Conservation (phyloP, 306 rosid species). For the Dryas alaskensis region DNA sequence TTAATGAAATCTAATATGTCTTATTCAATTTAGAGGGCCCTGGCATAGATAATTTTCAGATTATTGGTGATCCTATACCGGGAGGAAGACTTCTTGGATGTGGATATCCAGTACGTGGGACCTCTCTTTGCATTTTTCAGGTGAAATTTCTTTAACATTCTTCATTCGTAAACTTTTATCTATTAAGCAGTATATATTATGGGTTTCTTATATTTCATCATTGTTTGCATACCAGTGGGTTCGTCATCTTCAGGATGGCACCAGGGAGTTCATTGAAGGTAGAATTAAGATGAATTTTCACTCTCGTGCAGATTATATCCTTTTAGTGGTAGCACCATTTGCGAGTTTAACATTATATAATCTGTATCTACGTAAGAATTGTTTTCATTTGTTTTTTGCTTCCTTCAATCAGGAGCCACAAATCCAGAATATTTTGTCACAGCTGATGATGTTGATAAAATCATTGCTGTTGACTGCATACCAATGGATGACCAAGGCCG, state of each 20-base stretch:
- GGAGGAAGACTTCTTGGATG: conserved; percentile 94
- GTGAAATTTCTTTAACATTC: conserved; percentile 40
- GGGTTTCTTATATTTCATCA: conserved; percentile 19
- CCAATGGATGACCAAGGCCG: conserved; percentile 93
- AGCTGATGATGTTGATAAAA: conserved; percentile 91
- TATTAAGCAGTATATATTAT: conserved; percentile 7
- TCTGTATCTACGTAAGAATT: neutral
- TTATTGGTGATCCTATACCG: conserved; percentile 80
- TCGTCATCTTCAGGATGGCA: conserved; percentile 95
- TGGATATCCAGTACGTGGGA: conserved; percentile 83
- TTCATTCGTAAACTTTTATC: conserved; percentile 17
- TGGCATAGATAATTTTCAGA: conserved; percentile 86
- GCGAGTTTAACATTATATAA: neutral
- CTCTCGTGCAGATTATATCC: conserved; percentile 1
- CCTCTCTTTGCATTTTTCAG: conserved; percentile 97
- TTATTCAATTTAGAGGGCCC: conserved; percentile 60
- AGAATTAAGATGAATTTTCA: conserved; percentile 23
- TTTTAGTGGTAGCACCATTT: neutral
- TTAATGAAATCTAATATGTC: conserved; percentile 20
- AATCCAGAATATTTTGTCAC: conserved; percentile 92
- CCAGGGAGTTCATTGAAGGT: conserved; percentile 95
- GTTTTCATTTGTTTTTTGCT: neutral
- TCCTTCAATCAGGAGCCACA: conserved; percentile 76
- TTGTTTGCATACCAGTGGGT: conserved; percentile 72
- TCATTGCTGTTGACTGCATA: conserved; percentile 94